Conservation (phyloP, 176 grass and related monocot species). For the Zea luxurians region DNA sequence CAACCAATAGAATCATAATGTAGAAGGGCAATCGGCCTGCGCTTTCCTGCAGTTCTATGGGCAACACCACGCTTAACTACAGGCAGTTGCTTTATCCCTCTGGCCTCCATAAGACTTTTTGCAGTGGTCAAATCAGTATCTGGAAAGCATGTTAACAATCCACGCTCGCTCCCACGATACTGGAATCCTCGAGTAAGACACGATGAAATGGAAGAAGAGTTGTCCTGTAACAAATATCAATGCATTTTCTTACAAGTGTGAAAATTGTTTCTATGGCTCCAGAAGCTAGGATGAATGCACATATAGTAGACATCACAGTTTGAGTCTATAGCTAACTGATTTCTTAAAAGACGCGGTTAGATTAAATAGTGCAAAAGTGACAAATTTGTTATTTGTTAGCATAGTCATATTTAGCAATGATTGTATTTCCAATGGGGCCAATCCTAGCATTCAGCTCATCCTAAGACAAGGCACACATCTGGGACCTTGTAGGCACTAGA, state of each 20-base stretch:
- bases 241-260: background rate
- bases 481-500: background rate
- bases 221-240: constrained; percentile 61
- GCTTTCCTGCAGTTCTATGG: constrained; percentile 56
- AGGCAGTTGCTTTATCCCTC: constrained; percentile 89
- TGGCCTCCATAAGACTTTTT: constrained; percentile 91
- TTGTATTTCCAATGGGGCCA: background rate
- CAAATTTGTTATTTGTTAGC: constrained; percentile 17
- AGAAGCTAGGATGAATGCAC: constrained; percentile 7
- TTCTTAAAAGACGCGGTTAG: background rate
- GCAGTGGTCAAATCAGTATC: constrained; percentile 95
- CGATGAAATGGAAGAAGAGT: constrained; percentile 50
- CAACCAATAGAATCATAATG: constrained; percentile 75
- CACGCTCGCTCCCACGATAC: constrained; percentile 55
- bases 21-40: constrained; percentile 72
- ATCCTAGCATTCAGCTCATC: background rate
- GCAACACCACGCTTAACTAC: constrained; percentile 81
- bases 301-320: background rate
- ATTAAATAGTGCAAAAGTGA: constrained; percentile 9
- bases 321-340: background rate
- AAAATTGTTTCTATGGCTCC: constrained; percentile 1
- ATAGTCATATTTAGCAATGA: background rate
- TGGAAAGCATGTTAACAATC: constrained; percentile 83
- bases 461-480: background rate
- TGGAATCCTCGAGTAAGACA: constrained; percentile 77